These are phyloP conservation scores for Kernera saxatilis DNA, from an alignment of 345 rosid genomes.

Conservation along the genomic window DNA sequence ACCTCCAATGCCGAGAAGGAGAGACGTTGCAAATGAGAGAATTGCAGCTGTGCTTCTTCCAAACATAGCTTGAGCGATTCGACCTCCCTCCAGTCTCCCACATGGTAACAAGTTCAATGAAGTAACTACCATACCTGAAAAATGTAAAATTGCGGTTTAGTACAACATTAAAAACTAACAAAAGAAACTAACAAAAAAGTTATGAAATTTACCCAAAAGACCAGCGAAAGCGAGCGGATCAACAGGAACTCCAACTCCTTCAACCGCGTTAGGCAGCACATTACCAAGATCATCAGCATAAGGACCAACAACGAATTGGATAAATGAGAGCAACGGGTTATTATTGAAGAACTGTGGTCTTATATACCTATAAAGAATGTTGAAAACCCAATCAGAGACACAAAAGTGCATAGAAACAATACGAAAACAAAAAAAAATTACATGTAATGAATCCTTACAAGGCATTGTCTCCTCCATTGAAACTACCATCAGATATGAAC, in stretches of 20 bases:
- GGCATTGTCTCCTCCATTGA: slow-evolving; percentile 92
- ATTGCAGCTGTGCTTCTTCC: slow-evolving; percentile 76
- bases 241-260: slow-evolving; percentile 88
- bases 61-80: slow-evolving; percentile 90
- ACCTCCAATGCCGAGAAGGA: slow-evolving; percentile 71
- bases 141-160: background rate
- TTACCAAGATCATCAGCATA: slow-evolving; percentile 90
- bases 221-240: slow-evolving; percentile 98
- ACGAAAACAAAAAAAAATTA: background rate
- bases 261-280: slow-evolving; percentile 88
- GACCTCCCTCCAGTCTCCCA: slow-evolving; percentile 93
- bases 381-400: background rate
- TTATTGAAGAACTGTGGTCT: slow-evolving; percentile 89
- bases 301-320: slow-evolving; percentile 85
- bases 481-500: slow-evolving; percentile 77
- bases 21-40: slow-evolving; percentile 70
- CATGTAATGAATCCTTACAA: slow-evolving; percentile 44
- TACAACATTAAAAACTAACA: background rate
- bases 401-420: background rate
- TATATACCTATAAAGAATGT: slow-evolving; percentile 51
- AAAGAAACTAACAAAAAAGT: background rate
- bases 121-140: slow-evolving; percentile 90
- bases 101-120: slow-evolving; percentile 90
- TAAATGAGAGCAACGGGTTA: slow-evolving; percentile 78
- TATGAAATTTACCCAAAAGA: slow-evolving; percentile 58